Percentiles rank a stretch among this genome's conserved stretches.
Evolutionary conservation across 768 basidiomycete species (phyloP).

Genomic region (Pleurotus ostreatus): DNA sequence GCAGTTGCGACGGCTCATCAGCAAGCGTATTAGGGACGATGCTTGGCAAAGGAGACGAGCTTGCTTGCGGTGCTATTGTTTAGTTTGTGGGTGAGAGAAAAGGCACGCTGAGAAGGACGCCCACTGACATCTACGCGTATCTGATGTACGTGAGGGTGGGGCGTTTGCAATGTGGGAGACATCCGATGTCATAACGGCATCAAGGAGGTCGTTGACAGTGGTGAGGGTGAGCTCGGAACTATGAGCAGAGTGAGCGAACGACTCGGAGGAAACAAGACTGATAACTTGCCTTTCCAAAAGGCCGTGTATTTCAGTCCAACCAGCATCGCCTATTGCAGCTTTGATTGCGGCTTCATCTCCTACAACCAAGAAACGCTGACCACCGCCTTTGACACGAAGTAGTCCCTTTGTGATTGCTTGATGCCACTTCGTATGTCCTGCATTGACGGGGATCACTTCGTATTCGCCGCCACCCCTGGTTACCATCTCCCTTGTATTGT

Average conservation of each 20-base stretch:
- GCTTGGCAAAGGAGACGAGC: constrained; percentile 36
- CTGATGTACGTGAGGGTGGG: not conserved
- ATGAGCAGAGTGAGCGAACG: constrained; percentile 23
- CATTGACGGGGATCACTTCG: constrained; percentile 54
- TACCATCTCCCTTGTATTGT: constrained; percentile 50
- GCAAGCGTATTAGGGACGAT: constrained; percentile 50
- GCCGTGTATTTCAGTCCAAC: constrained; percentile 48
- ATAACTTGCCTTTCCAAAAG: constrained; percentile 46
- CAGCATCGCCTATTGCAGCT: constrained; percentile 47
- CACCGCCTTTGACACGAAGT: constrained; percentile 38
- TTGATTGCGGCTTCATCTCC: constrained; percentile 44
- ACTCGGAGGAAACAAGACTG: not conserved
- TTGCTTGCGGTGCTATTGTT: too few relatives aligned
- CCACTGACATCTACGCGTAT: constrained; percentile 3
- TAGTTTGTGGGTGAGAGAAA: too few relatives aligned
- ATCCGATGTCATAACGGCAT: constrained; percentile 41
- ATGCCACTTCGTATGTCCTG: constrained; percentile 46
- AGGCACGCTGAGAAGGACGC: too few relatives aligned
- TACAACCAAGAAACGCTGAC: constrained; percentile 47
- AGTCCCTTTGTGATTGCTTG: constrained; percentile 40
- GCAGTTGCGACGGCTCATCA: constrained; percentile 42
- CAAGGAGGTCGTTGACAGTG: constrained; percentile 42
- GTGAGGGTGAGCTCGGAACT: constrained; percentile 33
- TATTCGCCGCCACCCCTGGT: constrained; percentile 55
- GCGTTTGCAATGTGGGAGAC: constrained; percentile 16